These are phyloP conservation scores for Oryza longistaminata DNA, from an alignment of 176 grass and related monocot genomes.

Conservation along the genomic window DNA sequence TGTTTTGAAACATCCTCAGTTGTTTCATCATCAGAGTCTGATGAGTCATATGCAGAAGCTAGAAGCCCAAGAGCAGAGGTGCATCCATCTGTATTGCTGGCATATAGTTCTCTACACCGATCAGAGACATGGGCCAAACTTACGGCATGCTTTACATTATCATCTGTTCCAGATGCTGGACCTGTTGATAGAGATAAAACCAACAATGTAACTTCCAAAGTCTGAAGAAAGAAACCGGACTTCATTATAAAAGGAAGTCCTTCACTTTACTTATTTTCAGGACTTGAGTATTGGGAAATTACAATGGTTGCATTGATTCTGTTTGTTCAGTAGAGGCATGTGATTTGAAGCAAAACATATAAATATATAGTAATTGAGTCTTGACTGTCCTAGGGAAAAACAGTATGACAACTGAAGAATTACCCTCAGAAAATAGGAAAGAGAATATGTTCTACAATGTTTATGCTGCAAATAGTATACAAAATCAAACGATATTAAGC, in stretches of 20 bases:
- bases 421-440: slow-evolving; percentile 1
- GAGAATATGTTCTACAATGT: background rate
- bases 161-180: slow-evolving; percentile 33
- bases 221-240: slow-evolving; percentile 12
- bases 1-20: slow-evolving; percentile 30
- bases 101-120: slow-evolving; percentile 49
- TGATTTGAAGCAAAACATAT: background rate
- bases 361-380: background rate
- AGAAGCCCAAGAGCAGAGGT: slow-evolving; percentile 83
- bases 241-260: background rate
- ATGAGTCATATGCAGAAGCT: slow-evolving; percentile 78
- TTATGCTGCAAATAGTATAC: background rate
- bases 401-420: background rate
- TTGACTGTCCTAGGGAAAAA: background rate
- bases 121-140: slow-evolving; percentile 58
- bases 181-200: slow-evolving; percentile 43
- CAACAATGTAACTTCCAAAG: slow-evolving; percentile 16
- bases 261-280: slow-evolving; percentile 18
- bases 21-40: slow-evolving; percentile 75
- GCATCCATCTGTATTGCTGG: slow-evolving; percentile 33
- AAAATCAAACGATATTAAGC: background rate
- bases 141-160: slow-evolving; percentile 30
- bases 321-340: background rate
- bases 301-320: background rate
- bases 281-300: background rate